These are phyloP conservation scores for Globisporangium recalcitrans DNA, from an alignment of 352 stramenopile genomes.

Conservation along the genomic window DNA sequence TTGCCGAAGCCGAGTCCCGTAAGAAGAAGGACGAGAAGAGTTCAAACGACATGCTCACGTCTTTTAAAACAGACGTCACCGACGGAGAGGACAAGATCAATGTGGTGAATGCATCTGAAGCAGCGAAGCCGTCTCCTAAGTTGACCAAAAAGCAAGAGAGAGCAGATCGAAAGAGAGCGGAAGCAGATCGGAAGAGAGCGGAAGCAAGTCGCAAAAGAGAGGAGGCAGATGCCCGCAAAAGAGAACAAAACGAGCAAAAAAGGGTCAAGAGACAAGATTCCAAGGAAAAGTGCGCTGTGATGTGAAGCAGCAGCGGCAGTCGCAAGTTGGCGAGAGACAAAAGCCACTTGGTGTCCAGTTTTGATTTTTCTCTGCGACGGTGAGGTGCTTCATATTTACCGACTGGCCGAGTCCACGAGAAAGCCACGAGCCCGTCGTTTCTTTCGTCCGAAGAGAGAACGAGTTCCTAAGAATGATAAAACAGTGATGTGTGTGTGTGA, in stretches of 20 bases:
- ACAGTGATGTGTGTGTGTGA: too few species aligned
- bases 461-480: too few species aligned
- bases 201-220: neutral
- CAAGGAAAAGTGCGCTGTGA: neutral
- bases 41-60: neutral
- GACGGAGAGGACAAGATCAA: neutral
- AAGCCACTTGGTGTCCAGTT: neutral
- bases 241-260: neutral
- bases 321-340: neutral
- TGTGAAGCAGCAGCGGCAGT: neutral
- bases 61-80: neutral
- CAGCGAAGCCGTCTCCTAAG: neutral
- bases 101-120: neutral
- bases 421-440: neutral
- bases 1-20: constrained; percentile 5
- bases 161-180: neutral
- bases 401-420: neutral
- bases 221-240: neutral
- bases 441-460: too few species aligned
- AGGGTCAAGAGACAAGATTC: neutral
- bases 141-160: neutral
- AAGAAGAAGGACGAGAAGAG: neutral
- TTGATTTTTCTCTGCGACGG: neutral
- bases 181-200: neutral
- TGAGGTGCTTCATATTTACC: neutral